Evolutionary conservation across 768 basidiomycete species (phyloP).

Genomic region (Tylopilus sp.): DNA sequence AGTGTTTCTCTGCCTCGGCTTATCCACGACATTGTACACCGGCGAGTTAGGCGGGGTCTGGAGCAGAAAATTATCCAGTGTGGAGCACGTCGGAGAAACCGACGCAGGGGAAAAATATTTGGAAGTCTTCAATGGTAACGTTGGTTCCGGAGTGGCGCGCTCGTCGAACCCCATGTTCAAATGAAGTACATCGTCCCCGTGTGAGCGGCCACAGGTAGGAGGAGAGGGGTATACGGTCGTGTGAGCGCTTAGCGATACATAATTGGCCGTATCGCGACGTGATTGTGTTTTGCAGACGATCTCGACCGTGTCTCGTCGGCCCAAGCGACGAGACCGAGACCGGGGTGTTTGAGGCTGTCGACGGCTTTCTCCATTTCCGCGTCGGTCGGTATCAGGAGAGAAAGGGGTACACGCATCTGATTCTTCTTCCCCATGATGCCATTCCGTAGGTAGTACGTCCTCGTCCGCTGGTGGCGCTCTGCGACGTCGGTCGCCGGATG

Average conservation of each 20-base stretch:
- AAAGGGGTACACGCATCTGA: not conserved
- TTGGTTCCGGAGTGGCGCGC: not conserved
- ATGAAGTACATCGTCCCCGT: not conserved
- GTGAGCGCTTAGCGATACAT: not conserved
- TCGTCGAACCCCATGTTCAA: not conserved
- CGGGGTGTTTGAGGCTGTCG: too few species aligned
- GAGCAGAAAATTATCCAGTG: not conserved
- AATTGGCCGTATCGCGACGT: too few species aligned
- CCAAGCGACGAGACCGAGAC: conserved; percentile 3
- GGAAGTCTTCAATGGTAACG: conserved; percentile 8
- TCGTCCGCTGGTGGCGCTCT: not conserved
- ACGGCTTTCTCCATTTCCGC: too few species aligned
- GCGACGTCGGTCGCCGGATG: not conserved
- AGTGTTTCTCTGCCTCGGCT: not conserved
- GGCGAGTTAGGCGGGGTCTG: conserved; percentile 2
- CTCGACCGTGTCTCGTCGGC: conserved; percentile 20
- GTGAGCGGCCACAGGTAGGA: not conserved
- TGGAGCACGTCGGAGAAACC: not conserved
- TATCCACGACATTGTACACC: not conserved
- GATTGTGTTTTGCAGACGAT: conserved; percentile 5
- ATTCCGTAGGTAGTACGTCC: conserved; percentile 12
- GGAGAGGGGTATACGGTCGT: conserved; percentile 5
- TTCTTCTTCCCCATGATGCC: not conserved
- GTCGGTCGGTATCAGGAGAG: too few species aligned
- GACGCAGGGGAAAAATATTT: conserved; percentile 15